A percentile compares a stretch with the other conserved stretches of the same genome.
These are phyloP conservation scores for Nasturtium officinale DNA, from an alignment of 345 rosid species.

Conservation along the genomic window DNA sequence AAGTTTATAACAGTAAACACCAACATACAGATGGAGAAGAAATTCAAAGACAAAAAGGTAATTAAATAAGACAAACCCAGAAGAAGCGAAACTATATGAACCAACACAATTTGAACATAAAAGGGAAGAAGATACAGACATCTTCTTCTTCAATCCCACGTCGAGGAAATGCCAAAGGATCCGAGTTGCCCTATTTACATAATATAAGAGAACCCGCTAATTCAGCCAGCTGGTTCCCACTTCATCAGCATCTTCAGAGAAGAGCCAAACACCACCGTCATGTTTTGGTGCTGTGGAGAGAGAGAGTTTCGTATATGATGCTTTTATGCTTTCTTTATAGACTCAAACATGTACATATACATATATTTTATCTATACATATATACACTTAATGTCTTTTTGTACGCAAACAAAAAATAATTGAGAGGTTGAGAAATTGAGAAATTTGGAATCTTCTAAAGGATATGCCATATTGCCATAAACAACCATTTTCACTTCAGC, in stretches of 20 bases:
- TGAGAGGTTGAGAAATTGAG: constrained; percentile 17
- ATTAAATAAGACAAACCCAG: constrained; percentile 23
- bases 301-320: constrained; percentile 25
- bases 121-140: constrained; percentile 19
- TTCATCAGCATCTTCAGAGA: constrained; percentile 25
- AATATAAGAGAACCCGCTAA: constrained; percentile 19
- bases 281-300: constrained; percentile 35
- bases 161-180: constrained; percentile 42
- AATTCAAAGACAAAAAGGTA: constrained; percentile 14
- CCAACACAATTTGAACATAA: constrained; percentile 21
- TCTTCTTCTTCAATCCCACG: constrained; percentile 28
- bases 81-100: constrained; percentile 22
- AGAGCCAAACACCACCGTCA: constrained; percentile 40
- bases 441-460: constrained; percentile 37
- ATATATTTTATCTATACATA: neutral
- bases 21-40: constrained; percentile 11
- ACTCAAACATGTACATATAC: constrained; percentile 9
- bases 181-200: constrained; percentile 37
- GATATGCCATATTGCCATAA: constrained; percentile 32
- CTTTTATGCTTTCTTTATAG: constrained; percentile 30
- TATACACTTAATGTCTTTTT: neutral
- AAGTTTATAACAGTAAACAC: neutral
- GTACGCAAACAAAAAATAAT: constrained; percentile 6
- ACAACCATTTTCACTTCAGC: constrained; percentile 36
- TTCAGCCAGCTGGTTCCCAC: neutral